phyloP scores from a whole-genome alignment of 140 eudicot genomes.

The Senecio squalidus region DNA sequence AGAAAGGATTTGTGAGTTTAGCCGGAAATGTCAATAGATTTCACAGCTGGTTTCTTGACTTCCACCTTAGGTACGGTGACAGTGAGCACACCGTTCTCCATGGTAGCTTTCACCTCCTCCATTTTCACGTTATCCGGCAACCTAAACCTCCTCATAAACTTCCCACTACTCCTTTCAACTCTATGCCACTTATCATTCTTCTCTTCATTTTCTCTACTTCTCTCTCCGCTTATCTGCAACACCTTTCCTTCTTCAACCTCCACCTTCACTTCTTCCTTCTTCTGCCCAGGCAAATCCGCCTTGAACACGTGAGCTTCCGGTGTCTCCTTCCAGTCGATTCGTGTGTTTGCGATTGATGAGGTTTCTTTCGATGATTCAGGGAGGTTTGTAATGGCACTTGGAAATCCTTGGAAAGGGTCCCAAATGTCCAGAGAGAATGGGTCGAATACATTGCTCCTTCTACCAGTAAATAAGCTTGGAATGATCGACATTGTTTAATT shows the following conservation, averaged over 20 bases:
- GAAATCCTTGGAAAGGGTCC: constrained; percentile 24
- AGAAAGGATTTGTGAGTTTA: too few species aligned
- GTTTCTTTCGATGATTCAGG: constrained; percentile 17
- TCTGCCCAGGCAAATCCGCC: constrained; percentile 36
- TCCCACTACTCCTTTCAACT: constrained; percentile 44
- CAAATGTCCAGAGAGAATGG: constrained; percentile 27
- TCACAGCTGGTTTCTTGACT: constrained; percentile 39
- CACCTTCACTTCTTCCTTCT: constrained; percentile 44
- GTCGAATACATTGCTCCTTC: constrained; percentile 24
- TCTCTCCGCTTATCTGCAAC: constrained; percentile 39
- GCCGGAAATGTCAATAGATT: constrained; percentile 36
- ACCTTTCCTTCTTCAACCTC: constrained; percentile 44
- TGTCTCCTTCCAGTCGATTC: constrained; percentile 47
- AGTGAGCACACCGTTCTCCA: constrained; percentile 49
- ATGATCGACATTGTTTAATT: constrained; percentile 18
- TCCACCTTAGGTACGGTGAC: constrained; percentile 46
- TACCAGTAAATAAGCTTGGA: constrained; percentile 16
- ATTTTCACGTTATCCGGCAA: constrained; percentile 48
- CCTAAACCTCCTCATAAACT: constrained; percentile 46
- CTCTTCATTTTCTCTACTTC: constrained; percentile 31
- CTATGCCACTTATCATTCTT: constrained; percentile 54
- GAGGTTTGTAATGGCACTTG: constrained; percentile 1
- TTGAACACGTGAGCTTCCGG: constrained; percentile 39
- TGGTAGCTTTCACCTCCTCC: constrained; percentile 37
- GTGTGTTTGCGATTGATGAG: constrained; percentile 21